Base-by-base conservation (phyloP, 2,329 filamentous ascomycete genomes). In the Plenodomus lindquistii region DNA sequence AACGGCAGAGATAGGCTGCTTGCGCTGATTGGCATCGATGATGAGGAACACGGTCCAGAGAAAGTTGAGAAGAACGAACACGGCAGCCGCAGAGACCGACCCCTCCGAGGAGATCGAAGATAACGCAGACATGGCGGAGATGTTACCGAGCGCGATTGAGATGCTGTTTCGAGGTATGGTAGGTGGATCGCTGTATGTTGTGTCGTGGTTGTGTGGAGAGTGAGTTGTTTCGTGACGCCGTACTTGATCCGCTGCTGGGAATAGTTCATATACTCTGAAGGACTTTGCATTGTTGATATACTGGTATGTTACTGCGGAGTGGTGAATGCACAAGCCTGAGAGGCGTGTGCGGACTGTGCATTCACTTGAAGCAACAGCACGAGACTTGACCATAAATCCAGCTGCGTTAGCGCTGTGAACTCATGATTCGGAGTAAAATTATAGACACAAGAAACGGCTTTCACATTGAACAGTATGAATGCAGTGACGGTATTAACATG, bases 31-130 rank as follows among this genome's bases (percentile, higher is more conserved):
- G 17, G 36, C 45, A 10, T 55, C 56, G 17, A 27, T 24, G 9
- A 54, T 31, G 13, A 59, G 46, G 39, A 55, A 57, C 15, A 38
- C 4, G 2, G 31, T 42, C 56, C 56, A 59, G 0, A 35, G 13
- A 15, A 48, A 9, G 31, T 34, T 40, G 2, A 20, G 5, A n/a
- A 1, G 4, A n/a, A 44, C 21, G 1, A 40, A 17, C 0, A 34
- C 2, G 4, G 21, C 20, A 1, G 41, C 41, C 16, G 22, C 17
- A 1, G 3, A 24, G 11, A 17, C 18, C 24, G 19, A 15, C 27
- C 27, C 10, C 10, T 7, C 27, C 27, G 15, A 11, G 15, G 27
- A 31, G 27, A 31, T 15, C 4, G 6, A 31, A 4, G 11, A 15
- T 4, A 31, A 31, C 15, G 27, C 11, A 31, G 15, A 31, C 27